Evolutionary conservation across 2,329 filamentous ascomycete genomes (phyloP).

Genomic region (Tolypocladium nubicola): DNA sequence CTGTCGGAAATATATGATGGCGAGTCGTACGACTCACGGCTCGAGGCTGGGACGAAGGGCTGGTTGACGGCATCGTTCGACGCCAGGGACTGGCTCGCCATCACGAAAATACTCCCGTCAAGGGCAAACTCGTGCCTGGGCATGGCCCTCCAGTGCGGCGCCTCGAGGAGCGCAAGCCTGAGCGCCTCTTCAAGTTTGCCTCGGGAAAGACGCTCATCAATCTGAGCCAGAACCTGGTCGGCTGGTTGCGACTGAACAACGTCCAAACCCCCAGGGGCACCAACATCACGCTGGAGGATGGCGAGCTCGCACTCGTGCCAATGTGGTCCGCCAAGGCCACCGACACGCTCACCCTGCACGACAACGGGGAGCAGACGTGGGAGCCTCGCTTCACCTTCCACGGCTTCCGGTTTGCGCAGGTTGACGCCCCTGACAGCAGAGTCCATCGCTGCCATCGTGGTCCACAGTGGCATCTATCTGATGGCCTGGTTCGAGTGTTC

Average conservation of each 20-base stretch:
- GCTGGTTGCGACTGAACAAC: neutral
- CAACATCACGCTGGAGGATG: neutral
- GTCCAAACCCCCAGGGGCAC: neutral
- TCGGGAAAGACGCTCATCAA: neutral
- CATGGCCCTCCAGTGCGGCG: neutral
- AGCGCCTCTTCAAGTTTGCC: neutral
- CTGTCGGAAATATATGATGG: constrained; percentile 40
- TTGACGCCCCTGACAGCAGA: neutral
- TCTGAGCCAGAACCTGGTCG: neutral
- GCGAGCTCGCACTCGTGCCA: neutral
- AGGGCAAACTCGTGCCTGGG: neutral
- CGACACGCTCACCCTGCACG: neutral
- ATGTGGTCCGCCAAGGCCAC: neutral
- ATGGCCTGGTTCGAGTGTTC: neutral
- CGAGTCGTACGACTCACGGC: constrained; percentile 19
- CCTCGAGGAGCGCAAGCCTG: neutral
- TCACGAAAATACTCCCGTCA: neutral
- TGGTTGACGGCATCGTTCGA: neutral
- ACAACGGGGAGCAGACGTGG: neutral
- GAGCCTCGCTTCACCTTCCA: neutral
- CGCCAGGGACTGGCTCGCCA: neutral
- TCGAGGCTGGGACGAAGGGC: neutral
- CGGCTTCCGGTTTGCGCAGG: neutral
- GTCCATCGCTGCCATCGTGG: neutral
- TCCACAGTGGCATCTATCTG: neutral